Percentiles rank a stretch among this genome's conserved stretches.
phyloP scores from a whole-genome alignment of 306 rosid species.

The Pueraria montana region DNA sequence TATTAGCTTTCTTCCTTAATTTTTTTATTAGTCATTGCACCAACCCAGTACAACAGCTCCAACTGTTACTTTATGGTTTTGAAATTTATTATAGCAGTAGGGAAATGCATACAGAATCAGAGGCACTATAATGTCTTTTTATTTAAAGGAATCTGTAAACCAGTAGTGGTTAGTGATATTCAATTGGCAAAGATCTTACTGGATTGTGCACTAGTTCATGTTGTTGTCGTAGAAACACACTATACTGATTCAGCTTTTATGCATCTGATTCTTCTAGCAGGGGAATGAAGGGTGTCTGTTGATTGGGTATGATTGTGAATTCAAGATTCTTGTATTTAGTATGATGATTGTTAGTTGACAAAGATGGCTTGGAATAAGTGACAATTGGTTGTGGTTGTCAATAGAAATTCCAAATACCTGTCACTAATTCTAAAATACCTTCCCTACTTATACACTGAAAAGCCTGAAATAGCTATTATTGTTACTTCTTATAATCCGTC shows the following conservation, averaged over 20 bases:
- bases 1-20: not conserved
- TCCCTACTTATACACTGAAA: not conserved
- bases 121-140: not conserved
- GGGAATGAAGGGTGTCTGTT: not conserved
- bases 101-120: slow-evolving; percentile 5
- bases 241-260: not conserved
- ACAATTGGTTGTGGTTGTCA: not conserved
- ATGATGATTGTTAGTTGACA: not conserved
- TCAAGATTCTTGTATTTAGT: not conserved
- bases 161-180: not conserved
- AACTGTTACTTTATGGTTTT: slow-evolving; percentile 13
- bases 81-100: slow-evolving; percentile 6
- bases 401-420: not conserved
- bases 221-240: not conserved
- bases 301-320: slow-evolving; percentile 18
- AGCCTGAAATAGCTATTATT: not conserved
- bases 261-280: not conserved
- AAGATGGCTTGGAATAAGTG: slow-evolving; percentile 7
- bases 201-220: not conserved
- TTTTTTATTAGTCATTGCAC: no score
- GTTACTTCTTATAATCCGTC: not conserved
- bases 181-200: not conserved
- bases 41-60: not conserved
- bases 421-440: not conserved
- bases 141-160: slow-evolving; percentile 14